Evolutionary conservation across 2,329 filamentous ascomycete species (phyloP), one percentile per base, ranked within the genome.

Genomic region (Nannizziopsis barbatae): DNA sequence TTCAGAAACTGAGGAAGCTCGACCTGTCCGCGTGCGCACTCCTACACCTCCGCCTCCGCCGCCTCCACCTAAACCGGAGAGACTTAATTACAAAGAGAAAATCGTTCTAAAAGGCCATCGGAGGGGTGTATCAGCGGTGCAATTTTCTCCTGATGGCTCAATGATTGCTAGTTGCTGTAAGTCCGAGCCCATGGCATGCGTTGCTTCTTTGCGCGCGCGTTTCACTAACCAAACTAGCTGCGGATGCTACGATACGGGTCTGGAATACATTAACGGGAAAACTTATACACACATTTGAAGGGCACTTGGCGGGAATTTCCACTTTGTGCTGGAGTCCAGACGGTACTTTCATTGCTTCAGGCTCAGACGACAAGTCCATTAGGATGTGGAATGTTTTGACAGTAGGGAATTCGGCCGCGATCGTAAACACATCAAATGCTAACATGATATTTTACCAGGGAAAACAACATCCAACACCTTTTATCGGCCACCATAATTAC

Each of bases 241-340:
- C 90, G 15, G 92, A 98, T 68, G 84, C 80, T 47, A 92, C 87
- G 6, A 78, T 95, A 61, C 94, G 92, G 66, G 81, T 96, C 51
- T 98, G 92, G 89, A 80, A 89, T 62, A 81, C 86, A 1, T 65
- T 68, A 0, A 89, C 84, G 0, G 90, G 89, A 42, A 76, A 75
- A 49, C 81, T 92, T 52, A 79, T 90, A 62, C 85, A 95, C 59
- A 95, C 87, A 0, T 79, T 98, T 18, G 85, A 95, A 60, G 92
- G 89, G 5, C 92, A 98, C 68, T 77, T 95, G 62, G 89, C 90
- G 0, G 92, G 92, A 52, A 80, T 98, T 14, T 94, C 86, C 30
- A 90, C 88, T 35, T 76, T 98, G 42, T 83, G 89, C n/a, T 98
- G 92, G 92, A 83, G 83, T 51, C 89, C 90, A 0, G 88, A 96